Evolutionary conservation across 116 monocot genomes (phyloP).

Genomic region (Phalaenopsis hybrid): DNA sequence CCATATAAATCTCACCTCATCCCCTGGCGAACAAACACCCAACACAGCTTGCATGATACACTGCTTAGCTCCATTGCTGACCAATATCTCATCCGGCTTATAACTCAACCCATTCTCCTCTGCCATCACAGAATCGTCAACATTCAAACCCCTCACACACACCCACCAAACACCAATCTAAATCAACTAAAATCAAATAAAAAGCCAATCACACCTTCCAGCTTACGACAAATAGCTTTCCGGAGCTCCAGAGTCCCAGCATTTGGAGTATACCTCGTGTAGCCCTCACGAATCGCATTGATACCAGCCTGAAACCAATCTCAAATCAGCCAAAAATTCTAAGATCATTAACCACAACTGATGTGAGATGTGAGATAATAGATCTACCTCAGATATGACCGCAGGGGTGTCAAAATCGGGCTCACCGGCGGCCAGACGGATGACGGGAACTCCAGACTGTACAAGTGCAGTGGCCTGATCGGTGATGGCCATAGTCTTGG

Average conservation of each 20-base stretch:
- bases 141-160: neutral
- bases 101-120: constrained; percentile 92
- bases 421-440: constrained; percentile 85
- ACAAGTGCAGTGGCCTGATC: constrained; percentile 81
- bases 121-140: constrained; percentile 20
- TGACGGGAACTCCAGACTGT: constrained; percentile 81
- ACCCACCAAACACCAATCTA: neutral
- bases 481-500: constrained; percentile 72
- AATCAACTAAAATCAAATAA: neutral
- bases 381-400: constrained; percentile 55
- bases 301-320: constrained; percentile 63
- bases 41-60: constrained; percentile 65
- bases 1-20: constrained; percentile 50
- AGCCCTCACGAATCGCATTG: constrained; percentile 60
- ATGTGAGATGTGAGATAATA: neutral
- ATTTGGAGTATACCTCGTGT: constrained; percentile 78
- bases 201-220: constrained; percentile 37
- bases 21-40: constrained; percentile 92
- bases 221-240: constrained; percentile 79
- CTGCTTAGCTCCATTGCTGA: constrained; percentile 97
- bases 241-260: constrained; percentile 80
- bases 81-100: constrained; percentile 74
- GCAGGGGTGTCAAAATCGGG: constrained; percentile 84
- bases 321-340: neutral
- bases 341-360: neutral